phyloP scores from a whole-genome alignment of 805 yeast species.

The Zygotorulaspora sp. region DNA sequence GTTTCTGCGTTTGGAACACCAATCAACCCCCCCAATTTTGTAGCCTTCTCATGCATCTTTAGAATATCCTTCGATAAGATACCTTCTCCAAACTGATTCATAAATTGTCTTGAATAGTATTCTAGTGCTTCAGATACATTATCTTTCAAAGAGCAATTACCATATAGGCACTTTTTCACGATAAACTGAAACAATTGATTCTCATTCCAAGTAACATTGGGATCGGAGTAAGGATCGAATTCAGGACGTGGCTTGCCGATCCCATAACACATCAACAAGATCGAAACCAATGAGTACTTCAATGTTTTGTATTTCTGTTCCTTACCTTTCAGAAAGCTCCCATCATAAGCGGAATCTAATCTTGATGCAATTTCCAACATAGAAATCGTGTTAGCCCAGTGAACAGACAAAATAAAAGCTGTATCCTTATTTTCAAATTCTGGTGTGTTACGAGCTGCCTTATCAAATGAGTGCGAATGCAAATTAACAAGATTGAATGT shows the following conservation, averaged over 20 bases:
- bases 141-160: slow-evolving; percentile 17
- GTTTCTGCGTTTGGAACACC: slow-evolving; percentile 6
- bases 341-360: slow-evolving; percentile 37
- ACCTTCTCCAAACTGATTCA: slow-evolving; percentile 19
- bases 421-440: slow-evolving; percentile 20
- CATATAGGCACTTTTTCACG: slow-evolving; percentile 21
- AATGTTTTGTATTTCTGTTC: slow-evolving; percentile 40
- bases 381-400: slow-evolving; percentile 40
- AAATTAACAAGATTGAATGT: slow-evolving; percentile 18
- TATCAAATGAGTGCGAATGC: slow-evolving; percentile 25
- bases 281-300: slow-evolving; percentile 28
- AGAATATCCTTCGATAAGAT: slow-evolving; percentile 10
- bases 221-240: slow-evolving; percentile 16
- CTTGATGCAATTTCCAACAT: slow-evolving; percentile 59
- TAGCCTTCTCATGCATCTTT: slow-evolving; percentile 9
- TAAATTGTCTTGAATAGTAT: slow-evolving; percentile 15
- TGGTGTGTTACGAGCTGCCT: slow-evolving; percentile 13
- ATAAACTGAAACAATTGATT: slow-evolving; percentile 33
- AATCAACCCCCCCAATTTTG: slow-evolving; percentile 7
- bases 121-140: slow-evolving; percentile 19
- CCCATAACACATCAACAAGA: slow-evolving; percentile 20
- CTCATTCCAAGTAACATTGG: slow-evolving; percentile 18
- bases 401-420: slow-evolving; percentile 19
- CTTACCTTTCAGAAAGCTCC: slow-evolving; percentile 33
- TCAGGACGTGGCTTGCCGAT: slow-evolving; percentile 23